These are phyloP conservation scores for Aspergillus biplanus DNA, from an alignment of 495 filamentous ascomycete species.

Conservation along the genomic window DNA sequence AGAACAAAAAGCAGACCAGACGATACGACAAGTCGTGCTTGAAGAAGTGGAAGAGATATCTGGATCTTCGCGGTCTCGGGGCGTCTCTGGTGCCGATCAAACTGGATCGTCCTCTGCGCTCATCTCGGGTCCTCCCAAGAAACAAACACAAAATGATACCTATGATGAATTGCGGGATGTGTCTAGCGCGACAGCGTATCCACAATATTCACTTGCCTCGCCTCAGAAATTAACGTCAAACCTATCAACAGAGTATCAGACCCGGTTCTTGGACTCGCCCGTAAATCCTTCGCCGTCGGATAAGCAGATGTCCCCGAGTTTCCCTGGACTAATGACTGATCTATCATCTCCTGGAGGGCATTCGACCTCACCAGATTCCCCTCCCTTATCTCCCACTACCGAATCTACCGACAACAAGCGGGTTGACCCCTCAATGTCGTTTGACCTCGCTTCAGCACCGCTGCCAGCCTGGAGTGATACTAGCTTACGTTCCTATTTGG, in stretches of 20 bases:
- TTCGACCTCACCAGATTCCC: constrained; percentile 62
- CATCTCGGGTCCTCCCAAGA: constrained; percentile 24
- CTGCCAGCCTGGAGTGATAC: constrained; percentile 79
- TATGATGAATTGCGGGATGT: constrained; percentile 17
- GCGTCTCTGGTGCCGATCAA: constrained; percentile 23
- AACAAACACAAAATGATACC: constrained; percentile 30
- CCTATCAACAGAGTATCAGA: constrained; percentile 47
- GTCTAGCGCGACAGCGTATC: constrained; percentile 13
- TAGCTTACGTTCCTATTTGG: constrained; percentile 83
- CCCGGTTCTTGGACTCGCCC: constrained; percentile 69
- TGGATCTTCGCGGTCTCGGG: constrained; percentile 25
- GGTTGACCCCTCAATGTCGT: constrained; percentile 43
- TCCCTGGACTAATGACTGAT: constrained; percentile 66
- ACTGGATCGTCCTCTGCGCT: constrained; percentile 13
- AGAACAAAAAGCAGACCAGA: constrained; percentile 30
- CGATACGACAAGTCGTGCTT: constrained; percentile 47
- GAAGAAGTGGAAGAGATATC: constrained; percentile 33
- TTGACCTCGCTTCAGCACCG: constrained; percentile 42
- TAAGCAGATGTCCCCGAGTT: constrained; percentile 35
- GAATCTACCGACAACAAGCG: constrained; percentile 44
- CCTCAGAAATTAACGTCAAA: constrained; percentile 39
- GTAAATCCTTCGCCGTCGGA: constrained; percentile 65
- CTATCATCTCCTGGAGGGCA: constrained; percentile 65
- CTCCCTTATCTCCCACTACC: constrained; percentile 67
- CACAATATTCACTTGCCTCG: constrained; percentile 34